Percentiles rank a stretch among this genome's conserved stretches.
Evolutionary conservation across 179 eudicot species (phyloP).

Genomic region (Actinidia polygama): DNA sequence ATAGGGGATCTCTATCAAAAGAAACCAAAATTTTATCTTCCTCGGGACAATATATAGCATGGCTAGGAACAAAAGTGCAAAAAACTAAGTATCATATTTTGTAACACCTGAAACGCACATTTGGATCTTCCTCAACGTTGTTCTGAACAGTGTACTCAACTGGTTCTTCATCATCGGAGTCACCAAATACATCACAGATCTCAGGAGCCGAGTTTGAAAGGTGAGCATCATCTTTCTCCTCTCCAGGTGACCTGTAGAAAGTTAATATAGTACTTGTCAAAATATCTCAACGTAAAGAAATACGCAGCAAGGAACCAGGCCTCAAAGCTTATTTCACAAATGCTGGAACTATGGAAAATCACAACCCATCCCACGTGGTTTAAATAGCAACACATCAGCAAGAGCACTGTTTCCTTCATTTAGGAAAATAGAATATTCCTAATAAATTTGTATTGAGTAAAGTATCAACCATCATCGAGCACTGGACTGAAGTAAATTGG

Average conservation of each 20-base stretch:
- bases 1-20: slow-evolving; percentile 64
- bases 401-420: neutral
- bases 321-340: neutral
- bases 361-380: neutral
- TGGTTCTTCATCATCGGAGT: slow-evolving; percentile 94
- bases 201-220: slow-evolving; percentile 76
- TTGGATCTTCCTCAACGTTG: slow-evolving; percentile 64
- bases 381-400: neutral
- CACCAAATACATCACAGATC: slow-evolving; percentile 98
- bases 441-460: neutral
- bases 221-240: slow-evolving; percentile 73
- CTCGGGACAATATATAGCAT: slow-evolving; percentile 17
- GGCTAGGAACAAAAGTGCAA: slow-evolving; percentile 19
- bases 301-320: neutral
- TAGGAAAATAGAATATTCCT: neutral
- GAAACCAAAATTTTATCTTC: slow-evolving; percentile 8
- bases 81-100: slow-evolving; percentile 12
- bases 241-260: slow-evolving; percentile 58
- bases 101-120: slow-evolving; percentile 44
- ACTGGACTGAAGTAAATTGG: slow-evolving; percentile 14
- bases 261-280: neutral
- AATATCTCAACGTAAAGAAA: neutral
- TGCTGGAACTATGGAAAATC: neutral
- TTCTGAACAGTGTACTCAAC: slow-evolving; percentile 68
- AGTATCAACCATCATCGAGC: neutral